Evolutionary conservation across 768 basidiomycete species (phyloP).

Genomic region (Termitomyces bulborhizus): DNA sequence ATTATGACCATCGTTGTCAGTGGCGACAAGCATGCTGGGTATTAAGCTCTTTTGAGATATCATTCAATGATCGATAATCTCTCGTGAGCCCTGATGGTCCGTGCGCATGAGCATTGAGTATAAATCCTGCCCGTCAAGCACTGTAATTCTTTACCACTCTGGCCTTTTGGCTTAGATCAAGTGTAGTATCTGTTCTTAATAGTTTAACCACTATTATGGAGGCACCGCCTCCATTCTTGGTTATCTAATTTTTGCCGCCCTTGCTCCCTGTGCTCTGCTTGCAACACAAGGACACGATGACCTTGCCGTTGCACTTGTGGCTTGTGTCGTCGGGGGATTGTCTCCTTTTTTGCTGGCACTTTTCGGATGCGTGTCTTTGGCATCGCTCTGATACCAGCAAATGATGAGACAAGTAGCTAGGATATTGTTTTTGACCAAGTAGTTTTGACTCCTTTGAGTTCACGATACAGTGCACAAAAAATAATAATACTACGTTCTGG

Average conservation of each 20-base stretch:
- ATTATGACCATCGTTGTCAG: no score
- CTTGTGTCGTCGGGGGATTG: conserved; percentile 62
- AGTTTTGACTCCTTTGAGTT: no score
- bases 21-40: no score
- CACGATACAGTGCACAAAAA: no score
- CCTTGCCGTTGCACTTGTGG: conserved; percentile 50
- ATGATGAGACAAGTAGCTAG: no score
- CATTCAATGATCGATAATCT: no score
- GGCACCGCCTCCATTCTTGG: conserved; percentile 47
- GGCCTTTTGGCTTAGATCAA: conserved; percentile 96
- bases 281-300: conserved; percentile 50
- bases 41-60: no score
- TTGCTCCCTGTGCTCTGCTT: conserved; percentile 51
- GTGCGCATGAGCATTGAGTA: not conserved
- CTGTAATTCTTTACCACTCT: conserved; percentile 60
- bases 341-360: not conserved
- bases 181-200: conserved; percentile 96
- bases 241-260: conserved; percentile 53
- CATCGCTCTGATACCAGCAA: not conserved
- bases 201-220: conserved; percentile 64
- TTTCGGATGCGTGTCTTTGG: not conserved
- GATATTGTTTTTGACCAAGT: no score
- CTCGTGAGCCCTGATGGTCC: not conserved
- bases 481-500: no score
- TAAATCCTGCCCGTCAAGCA: not conserved